Evolutionary conservation across 768 basidiomycete genomes (phyloP).

Genomic region (Mycena rosella): DNA sequence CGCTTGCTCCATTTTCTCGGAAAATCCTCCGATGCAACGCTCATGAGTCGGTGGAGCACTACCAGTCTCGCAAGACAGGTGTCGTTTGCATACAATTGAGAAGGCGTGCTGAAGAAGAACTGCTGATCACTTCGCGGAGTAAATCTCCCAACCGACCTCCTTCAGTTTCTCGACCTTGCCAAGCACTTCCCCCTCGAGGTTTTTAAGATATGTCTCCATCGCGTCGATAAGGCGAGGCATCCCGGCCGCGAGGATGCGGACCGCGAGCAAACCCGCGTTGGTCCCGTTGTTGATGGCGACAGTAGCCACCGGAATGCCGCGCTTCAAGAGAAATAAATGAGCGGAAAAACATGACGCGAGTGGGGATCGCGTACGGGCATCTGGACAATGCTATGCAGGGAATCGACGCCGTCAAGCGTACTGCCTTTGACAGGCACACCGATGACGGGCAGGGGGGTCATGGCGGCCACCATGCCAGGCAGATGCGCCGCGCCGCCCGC

Average conservation of each 20-base stretch:
- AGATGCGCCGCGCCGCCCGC: conserved; percentile 99
- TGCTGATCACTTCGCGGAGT: conserved; percentile 26
- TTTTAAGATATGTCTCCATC: conserved; percentile 82
- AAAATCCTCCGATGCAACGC: neutral
- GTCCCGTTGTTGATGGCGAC: conserved; percentile 97
- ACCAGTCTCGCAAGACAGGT: neutral
- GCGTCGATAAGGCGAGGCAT: conserved; percentile 72
- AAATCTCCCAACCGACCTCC: conserved; percentile 79
- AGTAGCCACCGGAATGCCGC: conserved; percentile 97
- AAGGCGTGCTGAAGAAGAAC: neutral
- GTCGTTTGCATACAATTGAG: conserved; percentile 7
- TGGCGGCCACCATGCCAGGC: conserved; percentile 97
- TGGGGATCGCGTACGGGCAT: conserved; percentile 81
- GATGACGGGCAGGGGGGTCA: conserved; percentile 93
- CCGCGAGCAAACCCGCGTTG: conserved; percentile 93
- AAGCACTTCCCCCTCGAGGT: conserved; percentile 81
- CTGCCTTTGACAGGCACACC: conserved; percentile 98
- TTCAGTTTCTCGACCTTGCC: conserved; percentile 79
- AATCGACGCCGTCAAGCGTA: conserved; percentile 94
- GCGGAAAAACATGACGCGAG: neutral
- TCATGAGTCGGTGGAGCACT: conserved; percentile 5
- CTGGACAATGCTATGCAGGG: conserved; percentile 97
- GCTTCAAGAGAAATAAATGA: conserved; percentile 56
- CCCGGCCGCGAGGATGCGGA: conserved; percentile 87
- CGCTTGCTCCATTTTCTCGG: neutral